Conservation (phyloP, 2,329 filamentous ascomycete species). For the Biscogniauxia marginata region DNA sequence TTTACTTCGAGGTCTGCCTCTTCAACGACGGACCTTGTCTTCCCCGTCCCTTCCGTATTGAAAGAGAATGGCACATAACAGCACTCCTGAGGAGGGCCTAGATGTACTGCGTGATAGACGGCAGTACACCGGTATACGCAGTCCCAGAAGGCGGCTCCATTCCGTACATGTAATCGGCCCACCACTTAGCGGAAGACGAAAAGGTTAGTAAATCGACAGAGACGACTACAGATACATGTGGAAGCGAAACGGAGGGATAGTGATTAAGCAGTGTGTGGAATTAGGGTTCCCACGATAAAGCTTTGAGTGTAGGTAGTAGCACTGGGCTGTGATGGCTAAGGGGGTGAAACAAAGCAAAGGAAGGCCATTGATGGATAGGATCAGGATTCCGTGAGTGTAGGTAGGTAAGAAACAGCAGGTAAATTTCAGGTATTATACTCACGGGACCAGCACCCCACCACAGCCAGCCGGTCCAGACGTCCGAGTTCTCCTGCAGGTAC, state of each 20-base stretch:
- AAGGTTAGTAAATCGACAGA: conserved; percentile 1
- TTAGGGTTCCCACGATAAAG: too few species aligned
- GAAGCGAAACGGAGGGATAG: too few species aligned
- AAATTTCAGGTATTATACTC: too few species aligned
- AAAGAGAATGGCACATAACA: neutral
- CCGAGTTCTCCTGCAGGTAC: conserved; percentile 52
- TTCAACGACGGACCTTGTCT: too few species aligned
- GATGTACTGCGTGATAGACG: conserved; percentile 27
- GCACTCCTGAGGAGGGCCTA: conserved; percentile 7
- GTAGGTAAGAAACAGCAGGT: too few species aligned
- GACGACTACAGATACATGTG: too few species aligned
- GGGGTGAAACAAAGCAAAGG: neutral
- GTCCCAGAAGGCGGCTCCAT: conserved; percentile 30
- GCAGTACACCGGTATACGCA: conserved; percentile 28
- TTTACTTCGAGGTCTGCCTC: too few species aligned
- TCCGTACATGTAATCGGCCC: conserved; percentile 41
- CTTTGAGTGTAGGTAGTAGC: too few species aligned
- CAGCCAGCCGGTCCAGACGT: conserved; percentile 56
- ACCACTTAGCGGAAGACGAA: conserved; percentile 39
- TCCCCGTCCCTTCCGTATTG: too few species aligned
- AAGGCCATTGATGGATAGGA: too few species aligned
- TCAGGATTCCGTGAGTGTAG: too few species aligned
- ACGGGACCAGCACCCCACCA: conserved; percentile 58
- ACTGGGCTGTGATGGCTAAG: neutral
- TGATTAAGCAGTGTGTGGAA: too few species aligned